Conservation (phyloP, 192 early-diverging fungal genomes). For the Entomortierella beljakovae region DNA sequence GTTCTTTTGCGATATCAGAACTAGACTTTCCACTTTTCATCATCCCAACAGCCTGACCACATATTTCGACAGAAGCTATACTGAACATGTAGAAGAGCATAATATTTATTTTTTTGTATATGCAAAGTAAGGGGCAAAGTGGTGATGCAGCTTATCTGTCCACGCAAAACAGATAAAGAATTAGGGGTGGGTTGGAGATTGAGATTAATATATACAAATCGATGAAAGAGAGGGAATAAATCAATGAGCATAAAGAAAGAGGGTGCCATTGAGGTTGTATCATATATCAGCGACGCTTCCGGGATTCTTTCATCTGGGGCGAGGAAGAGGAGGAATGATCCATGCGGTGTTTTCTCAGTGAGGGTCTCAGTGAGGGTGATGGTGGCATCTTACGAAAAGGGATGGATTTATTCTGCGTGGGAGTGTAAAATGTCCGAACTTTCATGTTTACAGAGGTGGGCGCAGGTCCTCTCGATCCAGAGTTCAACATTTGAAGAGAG, state of each 20-base stretch:
- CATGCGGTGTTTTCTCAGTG: too few species aligned
- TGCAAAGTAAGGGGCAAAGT: constrained; percentile 4
- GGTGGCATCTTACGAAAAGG: constrained; percentile 1
- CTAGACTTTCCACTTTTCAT: too few species aligned
- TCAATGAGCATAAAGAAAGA: not conserved
- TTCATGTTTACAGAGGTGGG: not conserved
- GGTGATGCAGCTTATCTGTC: not conserved
- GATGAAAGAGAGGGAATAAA: not conserved
- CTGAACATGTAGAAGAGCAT: too few species aligned
- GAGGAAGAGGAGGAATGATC: constrained; percentile 7
- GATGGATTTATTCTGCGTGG: constrained; percentile 8
- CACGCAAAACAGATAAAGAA: not conserved
- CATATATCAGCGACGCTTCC: not conserved
- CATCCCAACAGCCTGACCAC: too few species aligned
- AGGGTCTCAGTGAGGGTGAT: constrained; percentile 7
- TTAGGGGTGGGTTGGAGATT: not conserved
- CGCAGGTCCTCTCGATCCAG: not conserved
- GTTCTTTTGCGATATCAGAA: too few species aligned
- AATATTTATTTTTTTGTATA: constrained; percentile 6
- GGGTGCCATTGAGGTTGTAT: not conserved
- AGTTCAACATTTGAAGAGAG: constrained; percentile 6
- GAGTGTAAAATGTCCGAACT: constrained; percentile 7
- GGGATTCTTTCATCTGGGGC: not conserved
- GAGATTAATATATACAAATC: not conserved
- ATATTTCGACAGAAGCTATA: too few species aligned